Base-by-base conservation (phyloP, 805 yeast genomes). In the Candida patagonica region DNA sequence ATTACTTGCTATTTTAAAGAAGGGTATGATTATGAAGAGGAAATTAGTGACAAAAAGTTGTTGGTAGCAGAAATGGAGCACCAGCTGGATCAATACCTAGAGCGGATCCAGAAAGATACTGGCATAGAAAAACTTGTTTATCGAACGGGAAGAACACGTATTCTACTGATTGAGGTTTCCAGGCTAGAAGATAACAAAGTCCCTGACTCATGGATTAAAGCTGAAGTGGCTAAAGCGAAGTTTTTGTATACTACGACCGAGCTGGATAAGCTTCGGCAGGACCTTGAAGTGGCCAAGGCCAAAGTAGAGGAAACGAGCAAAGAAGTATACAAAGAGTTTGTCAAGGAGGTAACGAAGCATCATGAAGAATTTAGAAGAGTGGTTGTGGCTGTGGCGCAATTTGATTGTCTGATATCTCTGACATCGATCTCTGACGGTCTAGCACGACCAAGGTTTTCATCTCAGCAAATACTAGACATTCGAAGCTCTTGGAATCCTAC, bases 181-280 rank as follows among this genome's bases (percentile, higher is more conserved):
- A 77, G 78, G 45, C 60, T 71, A 9, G 73, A 73, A 32, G 65
- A 71, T 1, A 73, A 71, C 31, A 58, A 62, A 1, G 59, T 88
- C 1, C 97, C 97, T 0, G 50, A 63, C 2, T 76, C 74, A 38
- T 89, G 96, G 95, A 61, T 80, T 9, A 80, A 84, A 49, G 72
- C 83, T 21, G 80, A 74, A 50, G 80, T 80, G 72, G 94, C 35
- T 66, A 76, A 53, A 45, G 57, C 76, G 1, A 78, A 85, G 1
- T 73, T 86, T 2, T 63, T 97, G 42, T 88, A 75, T 57, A 65
- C 87, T 43, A 67, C 95, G 0, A 84, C 94, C 0, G 61, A 58
- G 23, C 68, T 78, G 1, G 49, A 65, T 2, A 60, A 62, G 12
- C 60, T 83, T 21, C 68, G 77, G 35, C 74, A 75, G 39, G 56